These are phyloP conservation scores for Leishmania mexicana DNA, from an alignment of 208 protist genomes.

Conservation along the genomic window DNA sequence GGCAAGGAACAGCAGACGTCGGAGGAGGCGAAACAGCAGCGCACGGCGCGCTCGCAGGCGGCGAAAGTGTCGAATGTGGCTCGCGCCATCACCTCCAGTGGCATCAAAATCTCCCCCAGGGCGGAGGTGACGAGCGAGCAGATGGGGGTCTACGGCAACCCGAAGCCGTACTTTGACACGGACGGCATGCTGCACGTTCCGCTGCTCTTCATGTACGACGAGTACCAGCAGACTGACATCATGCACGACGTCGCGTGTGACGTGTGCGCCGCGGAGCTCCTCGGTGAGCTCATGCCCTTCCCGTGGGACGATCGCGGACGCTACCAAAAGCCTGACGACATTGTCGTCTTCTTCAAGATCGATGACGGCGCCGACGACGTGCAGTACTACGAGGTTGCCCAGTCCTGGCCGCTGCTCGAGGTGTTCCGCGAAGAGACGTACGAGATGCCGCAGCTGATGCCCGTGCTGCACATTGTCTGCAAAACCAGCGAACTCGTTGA, in stretches of 20 bases:
- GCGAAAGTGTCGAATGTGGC: constrained; percentile 67
- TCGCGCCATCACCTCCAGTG: constrained; percentile 62
- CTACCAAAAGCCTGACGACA: constrained; percentile 55
- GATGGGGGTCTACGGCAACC: constrained; percentile 81
- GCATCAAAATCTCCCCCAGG: constrained; percentile 55
- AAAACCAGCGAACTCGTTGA: constrained; percentile 65
- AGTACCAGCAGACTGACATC: constrained; percentile 93
- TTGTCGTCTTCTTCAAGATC: constrained; percentile 86
- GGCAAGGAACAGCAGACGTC: constrained; percentile 22
- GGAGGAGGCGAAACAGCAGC: constrained; percentile 45
- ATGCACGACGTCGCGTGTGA: constrained; percentile 91
- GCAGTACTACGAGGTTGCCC: constrained; percentile 74
- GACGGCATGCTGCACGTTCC: constrained; percentile 83
- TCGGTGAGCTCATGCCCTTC: constrained; percentile 86
- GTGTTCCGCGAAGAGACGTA: constrained; percentile 82
- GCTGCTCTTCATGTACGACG: constrained; percentile 95
- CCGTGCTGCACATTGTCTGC: constrained; percentile 78
- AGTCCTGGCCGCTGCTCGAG: constrained; percentile 72
- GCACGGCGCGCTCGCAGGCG: constrained; percentile 41
- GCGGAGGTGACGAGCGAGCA: constrained; percentile 85
- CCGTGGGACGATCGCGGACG: constrained; percentile 80
- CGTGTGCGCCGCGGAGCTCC: constrained; percentile 53
- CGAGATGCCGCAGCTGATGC: constrained; percentile 72
- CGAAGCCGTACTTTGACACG: constrained; percentile 77
- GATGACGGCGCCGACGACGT: constrained; percentile 84